Conservation (phyloP, 2,329 filamentous ascomycete genomes). For the Penicillium thymicola region DNA sequence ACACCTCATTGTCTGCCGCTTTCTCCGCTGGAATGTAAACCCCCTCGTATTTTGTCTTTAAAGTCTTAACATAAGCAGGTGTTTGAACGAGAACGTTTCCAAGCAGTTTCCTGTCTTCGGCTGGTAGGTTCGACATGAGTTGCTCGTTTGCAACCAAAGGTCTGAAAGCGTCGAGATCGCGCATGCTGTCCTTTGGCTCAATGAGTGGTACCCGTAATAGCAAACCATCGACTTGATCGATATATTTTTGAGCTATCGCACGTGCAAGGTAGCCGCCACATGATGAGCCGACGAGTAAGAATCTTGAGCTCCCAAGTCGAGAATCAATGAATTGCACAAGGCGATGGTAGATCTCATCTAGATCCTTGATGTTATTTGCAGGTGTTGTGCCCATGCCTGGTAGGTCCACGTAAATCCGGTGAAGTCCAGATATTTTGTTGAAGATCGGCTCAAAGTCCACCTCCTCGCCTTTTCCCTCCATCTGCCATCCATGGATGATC, state of each 20-base stretch:
- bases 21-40: slow-evolving; percentile 16
- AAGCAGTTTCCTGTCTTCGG: slow-evolving; percentile 22
- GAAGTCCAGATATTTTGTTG: slow-evolving; percentile 16
- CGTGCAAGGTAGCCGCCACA: slow-evolving; percentile 31
- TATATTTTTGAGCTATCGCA: slow-evolving; percentile 27
- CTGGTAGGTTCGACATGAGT: slow-evolving; percentile 22
- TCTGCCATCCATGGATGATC: slow-evolving; percentile 30
- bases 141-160: slow-evolving; percentile 23
- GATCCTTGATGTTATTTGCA: slow-evolving; percentile 22
- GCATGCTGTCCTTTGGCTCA: slow-evolving; percentile 22
- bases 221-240: slow-evolving; percentile 24
- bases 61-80: slow-evolving; percentile 21
- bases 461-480: slow-evolving; percentile 21
- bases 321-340: slow-evolving; percentile 27
- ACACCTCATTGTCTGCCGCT: slow-evolving; percentile 19
- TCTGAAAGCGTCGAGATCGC: slow-evolving; percentile 26
- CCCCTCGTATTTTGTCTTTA: slow-evolving; percentile 22
- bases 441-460: slow-evolving; percentile 31
- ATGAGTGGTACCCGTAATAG: slow-evolving; percentile 29
- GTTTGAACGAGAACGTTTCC: slow-evolving; percentile 28
- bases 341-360: slow-evolving; percentile 28
- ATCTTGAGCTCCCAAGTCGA: slow-evolving; percentile 22
- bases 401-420: slow-evolving; percentile 30
- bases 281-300: slow-evolving; percentile 27
- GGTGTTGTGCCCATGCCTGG: slow-evolving; percentile 31